A percentile compares a stretch with the other conserved stretches of the same genome.
These are phyloP conservation scores for Lepiota brunneoincarnata DNA, from an alignment of 768 basidiomycete species.

Conservation along the genomic window DNA sequence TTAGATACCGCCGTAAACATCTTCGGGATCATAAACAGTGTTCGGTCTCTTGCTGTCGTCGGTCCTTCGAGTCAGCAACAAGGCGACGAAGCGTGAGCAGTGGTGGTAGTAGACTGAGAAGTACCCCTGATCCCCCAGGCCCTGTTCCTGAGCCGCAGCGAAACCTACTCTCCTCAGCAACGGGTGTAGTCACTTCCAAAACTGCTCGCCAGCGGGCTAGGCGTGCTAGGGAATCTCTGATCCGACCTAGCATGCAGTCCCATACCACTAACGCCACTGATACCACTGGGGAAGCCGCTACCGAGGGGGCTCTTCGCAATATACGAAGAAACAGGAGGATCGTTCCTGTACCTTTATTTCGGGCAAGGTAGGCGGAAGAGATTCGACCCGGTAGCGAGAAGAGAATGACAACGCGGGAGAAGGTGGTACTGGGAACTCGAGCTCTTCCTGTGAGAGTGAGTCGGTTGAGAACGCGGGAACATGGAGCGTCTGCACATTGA, in stretches of 20 bases:
- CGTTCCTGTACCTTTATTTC: constrained; percentile 47
- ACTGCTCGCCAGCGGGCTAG: constrained; percentile 39
- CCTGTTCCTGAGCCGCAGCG: not conserved
- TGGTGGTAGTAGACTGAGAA: constrained; percentile 6
- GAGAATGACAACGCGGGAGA: constrained; percentile 29
- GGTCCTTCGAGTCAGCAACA: constrained; percentile 1
- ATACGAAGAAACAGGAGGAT: constrained; percentile 36
- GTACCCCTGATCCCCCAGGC: not conserved
- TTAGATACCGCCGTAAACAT: constrained; percentile 71
- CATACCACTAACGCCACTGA: constrained; percentile 7
- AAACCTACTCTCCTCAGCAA: not conserved
- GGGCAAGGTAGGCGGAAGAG: constrained; percentile 50
- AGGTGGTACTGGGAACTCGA: constrained; percentile 38
- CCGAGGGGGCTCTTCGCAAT: constrained; percentile 8
- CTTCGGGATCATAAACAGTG: constrained; percentile 61
- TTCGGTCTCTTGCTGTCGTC: constrained; percentile 36
- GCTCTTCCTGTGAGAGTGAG: constrained; percentile 18
- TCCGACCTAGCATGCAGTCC: constrained; percentile 12
- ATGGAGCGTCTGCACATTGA: constrained; percentile 10
- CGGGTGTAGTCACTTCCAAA: constrained; percentile 23
- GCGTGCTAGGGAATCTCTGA: constrained; percentile 32
- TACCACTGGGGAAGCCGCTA: not conserved
- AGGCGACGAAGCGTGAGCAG: constrained; percentile 9
- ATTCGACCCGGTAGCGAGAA: constrained; percentile 42
- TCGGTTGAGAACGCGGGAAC: constrained; percentile 13